Conservation (phyloP, 495 filamentous ascomycete species). For the Thermochaetoides thermophila region DNA sequence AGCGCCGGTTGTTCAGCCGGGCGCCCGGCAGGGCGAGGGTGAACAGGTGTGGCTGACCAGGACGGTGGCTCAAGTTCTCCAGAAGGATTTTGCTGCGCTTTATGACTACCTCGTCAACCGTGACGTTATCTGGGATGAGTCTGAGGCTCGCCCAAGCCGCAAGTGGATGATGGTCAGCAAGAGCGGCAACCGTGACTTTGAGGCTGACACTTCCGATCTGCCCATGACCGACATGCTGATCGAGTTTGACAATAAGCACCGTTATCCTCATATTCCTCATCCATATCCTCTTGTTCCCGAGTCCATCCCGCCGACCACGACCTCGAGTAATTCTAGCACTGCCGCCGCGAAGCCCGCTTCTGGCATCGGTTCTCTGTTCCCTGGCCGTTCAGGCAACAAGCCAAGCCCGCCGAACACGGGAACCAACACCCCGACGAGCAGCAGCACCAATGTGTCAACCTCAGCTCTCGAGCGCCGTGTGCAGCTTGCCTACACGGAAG, state of each 20-base stretch:
- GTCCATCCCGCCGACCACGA: slow-evolving; percentile 23
- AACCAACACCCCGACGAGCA: too few species aligned
- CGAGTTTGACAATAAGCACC: slow-evolving; percentile 47
- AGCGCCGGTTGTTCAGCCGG: slow-evolving; percentile 22
- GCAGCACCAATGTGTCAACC: slow-evolving; percentile 9
- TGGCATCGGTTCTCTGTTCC: too few species aligned
- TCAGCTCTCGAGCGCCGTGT: slow-evolving; percentile 30
- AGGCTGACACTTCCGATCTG: slow-evolving; percentile 43
- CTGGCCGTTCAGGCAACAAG: too few species aligned
- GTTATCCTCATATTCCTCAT: slow-evolving; percentile 51
- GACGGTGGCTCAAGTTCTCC: slow-evolving; percentile 39
- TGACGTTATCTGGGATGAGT: slow-evolving; percentile 48
- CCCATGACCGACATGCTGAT: slow-evolving; percentile 54
- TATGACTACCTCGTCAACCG: slow-evolving; percentile 63
- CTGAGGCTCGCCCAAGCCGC: slow-evolving; percentile 36
- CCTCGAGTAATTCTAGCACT: too few species aligned
- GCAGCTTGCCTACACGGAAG: slow-evolving; percentile 48
- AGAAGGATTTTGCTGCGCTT: slow-evolving; percentile 50
- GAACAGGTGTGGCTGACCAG: slow-evolving; percentile 46
- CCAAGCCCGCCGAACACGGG: not conserved
- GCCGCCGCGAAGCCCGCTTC: too few species aligned
- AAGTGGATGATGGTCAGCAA: slow-evolving; percentile 49
- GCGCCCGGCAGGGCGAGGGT: slow-evolving; percentile 26
- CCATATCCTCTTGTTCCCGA: slow-evolving; percentile 53
- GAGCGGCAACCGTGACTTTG: slow-evolving; percentile 35